Evolutionary conservation across 1,284 basidiomycete species (phyloP).

Genomic region (Trametes polyzona): DNA sequence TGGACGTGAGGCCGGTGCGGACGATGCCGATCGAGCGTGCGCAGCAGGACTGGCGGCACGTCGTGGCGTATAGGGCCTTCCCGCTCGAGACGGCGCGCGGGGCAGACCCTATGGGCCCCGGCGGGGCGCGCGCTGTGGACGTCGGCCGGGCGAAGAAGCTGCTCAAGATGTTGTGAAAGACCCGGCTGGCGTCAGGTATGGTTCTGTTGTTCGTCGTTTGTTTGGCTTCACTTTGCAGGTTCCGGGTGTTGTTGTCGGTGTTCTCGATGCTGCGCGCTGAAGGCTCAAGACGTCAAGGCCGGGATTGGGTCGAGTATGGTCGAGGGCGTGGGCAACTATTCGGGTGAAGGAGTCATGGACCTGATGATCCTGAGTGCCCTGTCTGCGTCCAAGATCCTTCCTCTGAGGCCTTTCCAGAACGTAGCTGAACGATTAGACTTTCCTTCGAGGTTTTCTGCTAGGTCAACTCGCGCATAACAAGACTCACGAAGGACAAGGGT

Average conservation of each 20-base stretch:
- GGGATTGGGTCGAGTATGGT: no score
- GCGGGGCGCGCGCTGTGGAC: background rate
- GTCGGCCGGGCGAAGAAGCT: background rate
- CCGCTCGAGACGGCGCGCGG: background rate
- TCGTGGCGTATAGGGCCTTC: background rate
- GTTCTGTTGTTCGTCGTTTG: background rate
- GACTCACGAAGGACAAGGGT: background rate
- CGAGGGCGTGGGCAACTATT: no score
- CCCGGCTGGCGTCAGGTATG: background rate
- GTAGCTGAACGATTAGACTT: no score
- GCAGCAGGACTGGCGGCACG: background rate
- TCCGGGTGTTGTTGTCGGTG: background rate
- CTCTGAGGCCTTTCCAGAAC: no score
- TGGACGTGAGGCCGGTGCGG: background rate
- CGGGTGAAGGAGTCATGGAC: no score
- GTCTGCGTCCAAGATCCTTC: no score
- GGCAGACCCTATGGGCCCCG: background rate
- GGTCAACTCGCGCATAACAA: background rate
- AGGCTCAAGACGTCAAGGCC: no score
- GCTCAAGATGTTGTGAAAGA: background rate
- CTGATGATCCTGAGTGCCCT: no score
- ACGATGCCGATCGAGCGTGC: background rate
- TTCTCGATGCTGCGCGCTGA: background rate
- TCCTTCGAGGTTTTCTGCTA: no score
- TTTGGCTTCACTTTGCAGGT: background rate